Conservation (phyloP, 2,329 filamentous ascomycete species). For the Hirsutella minnesotensis region DNA sequence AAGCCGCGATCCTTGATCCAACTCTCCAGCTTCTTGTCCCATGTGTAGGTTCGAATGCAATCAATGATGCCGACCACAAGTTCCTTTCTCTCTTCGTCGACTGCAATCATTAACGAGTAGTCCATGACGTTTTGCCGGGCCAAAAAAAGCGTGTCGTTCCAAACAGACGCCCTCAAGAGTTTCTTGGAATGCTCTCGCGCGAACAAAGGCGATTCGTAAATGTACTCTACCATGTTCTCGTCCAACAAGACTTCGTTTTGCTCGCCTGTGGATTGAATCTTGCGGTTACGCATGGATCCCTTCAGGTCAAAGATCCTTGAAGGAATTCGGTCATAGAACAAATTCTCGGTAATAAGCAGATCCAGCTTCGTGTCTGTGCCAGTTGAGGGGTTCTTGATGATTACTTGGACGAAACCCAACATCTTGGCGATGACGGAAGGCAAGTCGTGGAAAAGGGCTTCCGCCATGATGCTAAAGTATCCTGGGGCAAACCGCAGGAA, state of each 20-base stretch:
- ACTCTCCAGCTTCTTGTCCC: conserved; percentile 98
- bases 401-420: conserved; percentile 95
- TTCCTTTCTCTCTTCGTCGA: conserved; percentile 81
- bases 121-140: conserved; percentile 97
- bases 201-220: conserved; percentile 93
- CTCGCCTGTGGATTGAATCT: conserved; percentile 90
- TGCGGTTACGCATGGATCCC: conserved; percentile 96
- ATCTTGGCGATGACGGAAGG: conserved; percentile 98
- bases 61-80: conserved; percentile 97
- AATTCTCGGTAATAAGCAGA: conserved; percentile 89
- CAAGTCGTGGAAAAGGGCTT: conserved; percentile 87
- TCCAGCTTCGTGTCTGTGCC: conserved; percentile 92
- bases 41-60: conserved; percentile 96
- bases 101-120: conserved; percentile 96
- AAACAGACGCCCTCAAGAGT: conserved; percentile 79
- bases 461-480: conserved; percentile 95
- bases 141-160: conserved; percentile 94
- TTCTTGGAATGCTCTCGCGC: conserved; percentile 94
- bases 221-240: conserved; percentile 98
- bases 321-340: conserved; percentile 89
- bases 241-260: conserved; percentile 93
- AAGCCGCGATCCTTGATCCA: conserved; percentile 98
- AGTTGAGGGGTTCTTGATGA: conserved; percentile 88
- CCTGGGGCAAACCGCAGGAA: conserved; percentile 93
- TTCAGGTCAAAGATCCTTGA: conserved; percentile 93